Conservation (phyloP, 2,329 filamentous ascomycete genomes). For the Monilinia polystroma region DNA sequence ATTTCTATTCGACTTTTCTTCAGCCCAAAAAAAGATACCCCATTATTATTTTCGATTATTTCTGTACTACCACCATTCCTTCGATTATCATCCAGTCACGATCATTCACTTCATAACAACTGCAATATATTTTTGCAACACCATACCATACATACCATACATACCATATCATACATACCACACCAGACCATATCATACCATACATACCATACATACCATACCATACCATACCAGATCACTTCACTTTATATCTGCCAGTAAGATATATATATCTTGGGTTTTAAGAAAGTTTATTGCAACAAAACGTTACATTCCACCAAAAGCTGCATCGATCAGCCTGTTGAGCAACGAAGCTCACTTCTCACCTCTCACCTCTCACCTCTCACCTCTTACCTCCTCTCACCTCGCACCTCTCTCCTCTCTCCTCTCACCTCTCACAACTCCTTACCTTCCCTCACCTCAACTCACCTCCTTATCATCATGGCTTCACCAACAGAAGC, state of each 20-base stretch:
- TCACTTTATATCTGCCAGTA: neutral
- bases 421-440: neutral
- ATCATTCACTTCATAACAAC: neutral
- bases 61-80: slow-evolving; percentile 10
- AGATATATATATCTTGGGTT: neutral
- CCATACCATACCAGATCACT: neutral
- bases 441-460: neutral
- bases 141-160: neutral
- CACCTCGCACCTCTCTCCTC: neutral
- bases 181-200: neutral
- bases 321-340: slow-evolving; percentile 16
- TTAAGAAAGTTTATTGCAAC: neutral
- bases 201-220: neutral
- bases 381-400: neutral
- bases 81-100: slow-evolving; percentile 6
- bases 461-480: neutral
- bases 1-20: slow-evolving; percentile 13
- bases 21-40: slow-evolving; percentile 14
- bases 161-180: no score
- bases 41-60: slow-evolving; percentile 20
- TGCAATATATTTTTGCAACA: neutral
- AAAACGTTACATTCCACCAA: neutral
- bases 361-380: neutral
- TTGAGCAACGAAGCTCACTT: slow-evolving; percentile 17
- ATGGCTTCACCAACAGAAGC: slow-evolving; percentile 22